Conservation (phyloP, 1,139 yeast genomes). For the Suhomyces terraborum region DNA sequence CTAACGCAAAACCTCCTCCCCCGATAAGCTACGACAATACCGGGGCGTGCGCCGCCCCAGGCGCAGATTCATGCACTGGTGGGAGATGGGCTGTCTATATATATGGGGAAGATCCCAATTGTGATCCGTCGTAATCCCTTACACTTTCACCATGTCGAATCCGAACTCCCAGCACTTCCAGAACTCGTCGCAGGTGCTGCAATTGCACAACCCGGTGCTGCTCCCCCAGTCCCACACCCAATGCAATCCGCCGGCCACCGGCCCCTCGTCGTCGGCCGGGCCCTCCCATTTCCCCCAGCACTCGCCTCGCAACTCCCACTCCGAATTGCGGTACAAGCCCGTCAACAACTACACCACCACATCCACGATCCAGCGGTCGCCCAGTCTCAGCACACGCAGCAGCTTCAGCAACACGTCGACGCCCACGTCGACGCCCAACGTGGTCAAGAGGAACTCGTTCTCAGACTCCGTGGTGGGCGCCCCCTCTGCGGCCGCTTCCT, state of each 20-base stretch:
- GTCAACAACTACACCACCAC: conserved; percentile 17
- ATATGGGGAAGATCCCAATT: neutral
- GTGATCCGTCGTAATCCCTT: too few relatives aligned
- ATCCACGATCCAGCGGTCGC: conserved; percentile 17
- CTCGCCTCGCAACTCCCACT: conserved; percentile 12
- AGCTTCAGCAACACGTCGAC: conserved; percentile 12
- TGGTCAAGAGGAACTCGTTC: conserved; percentile 15
- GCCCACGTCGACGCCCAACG: conserved; percentile 14
- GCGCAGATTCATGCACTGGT: too few relatives aligned
- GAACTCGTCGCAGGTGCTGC: conserved; percentile 6
- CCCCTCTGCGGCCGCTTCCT: conserved; percentile 1
- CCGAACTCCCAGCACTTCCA: conserved; percentile 1
- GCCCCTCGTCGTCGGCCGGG: neutral
- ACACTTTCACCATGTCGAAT: conserved; percentile 7
- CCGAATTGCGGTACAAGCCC: conserved; percentile 9
- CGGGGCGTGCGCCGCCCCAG: conserved; percentile 4
- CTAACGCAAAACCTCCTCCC: conserved; percentile 1
- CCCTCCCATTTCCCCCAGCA: conserved; percentile 7
- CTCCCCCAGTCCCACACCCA: conserved; percentile 3
- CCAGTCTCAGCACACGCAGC: conserved; percentile 16
- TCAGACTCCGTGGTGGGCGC: conserved; percentile 10
- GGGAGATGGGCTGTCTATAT: conserved; percentile 1
- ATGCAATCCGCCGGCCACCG: neutral
- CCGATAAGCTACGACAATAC: conserved; percentile 4
- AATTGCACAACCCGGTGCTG: conserved; percentile 5